Evolutionary conservation across 2,329 filamentous ascomycete genomes (phyloP), one percentile per base, ranked within the genome.

Genomic region (Aspergillus ochraceus): DNA sequence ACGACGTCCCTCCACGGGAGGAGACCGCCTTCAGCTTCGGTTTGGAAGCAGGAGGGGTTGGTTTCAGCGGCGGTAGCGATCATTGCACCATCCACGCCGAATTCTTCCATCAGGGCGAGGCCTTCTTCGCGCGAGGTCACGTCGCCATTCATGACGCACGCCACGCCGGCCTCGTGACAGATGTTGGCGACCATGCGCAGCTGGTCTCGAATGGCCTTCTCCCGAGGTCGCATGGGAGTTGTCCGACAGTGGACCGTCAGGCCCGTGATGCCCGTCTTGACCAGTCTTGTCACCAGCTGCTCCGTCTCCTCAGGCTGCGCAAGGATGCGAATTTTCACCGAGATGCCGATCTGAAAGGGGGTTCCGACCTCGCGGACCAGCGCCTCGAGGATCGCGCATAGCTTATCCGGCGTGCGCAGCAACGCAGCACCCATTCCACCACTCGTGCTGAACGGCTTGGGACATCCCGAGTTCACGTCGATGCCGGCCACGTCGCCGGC

Each of bases 381-480:
- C 0, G 91, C 88, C 62, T 90, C 88, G 8, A 99, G 83, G 64
- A 99, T 99, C 0, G 88, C 84, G 68, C 88, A 90, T 1, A 99
- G 84, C 69, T 86, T 87, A 65, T 98, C 93, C 0, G 95, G 94
- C 0, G 90, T 94, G 67, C 86, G 86, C 17, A 99, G 84, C 20
- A 99, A 84, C 1, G 93, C 94, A 0, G 95, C 95, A 52, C 95
- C 95, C 95, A 99, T 99, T 52, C 95, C 95, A 61, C 92, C 92
- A 63, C 85, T 86, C 2, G 94, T 97, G 71, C 91, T 96, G 77
- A 99, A 99, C 0, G 94, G 91, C 77, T 99, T 99, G 0, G 95
- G 95, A 73, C 95, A 99, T n/a, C 95, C 95, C 0, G 95, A 92
- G 75, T 99, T 99, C 63, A 99, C 90, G 74, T 98, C 95, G 68